Percentiles rank a stretch among this genome's conserved stretches.
phyloP scores from a whole-genome alignment of 2,329 filamentous ascomycete genomes.

The Berkeleyomyces rouxiae region DNA sequence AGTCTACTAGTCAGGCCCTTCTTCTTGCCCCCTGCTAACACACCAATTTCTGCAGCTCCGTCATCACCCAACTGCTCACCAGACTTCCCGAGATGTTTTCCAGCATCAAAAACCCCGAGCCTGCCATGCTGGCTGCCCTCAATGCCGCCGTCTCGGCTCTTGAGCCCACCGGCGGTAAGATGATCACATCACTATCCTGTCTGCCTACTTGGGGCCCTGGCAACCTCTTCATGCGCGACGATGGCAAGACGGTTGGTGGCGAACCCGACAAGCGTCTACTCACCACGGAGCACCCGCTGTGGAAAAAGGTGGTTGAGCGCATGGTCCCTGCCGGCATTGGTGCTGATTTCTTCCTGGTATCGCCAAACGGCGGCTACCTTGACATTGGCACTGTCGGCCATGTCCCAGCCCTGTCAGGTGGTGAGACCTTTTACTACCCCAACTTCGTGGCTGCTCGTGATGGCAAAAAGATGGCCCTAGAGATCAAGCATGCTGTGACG shows the following conservation, averaged over 20 bases:
- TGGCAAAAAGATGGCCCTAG: constrained; percentile 62
- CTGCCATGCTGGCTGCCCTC: constrained; percentile 68
- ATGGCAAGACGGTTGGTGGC: constrained; percentile 68
- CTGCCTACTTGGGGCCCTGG: constrained; percentile 86
- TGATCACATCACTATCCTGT: constrained; percentile 73
- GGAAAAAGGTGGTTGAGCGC: constrained; percentile 71
- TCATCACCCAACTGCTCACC: constrained; percentile 76
- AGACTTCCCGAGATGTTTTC: constrained; percentile 77
- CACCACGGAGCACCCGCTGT: constrained; percentile 74
- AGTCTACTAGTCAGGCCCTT: constrained; percentile 14
- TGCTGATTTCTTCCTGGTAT: constrained; percentile 85
- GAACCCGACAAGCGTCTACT: constrained; percentile 88
- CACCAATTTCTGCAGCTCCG: constrained; percentile 28
- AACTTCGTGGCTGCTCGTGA: constrained; percentile 87
- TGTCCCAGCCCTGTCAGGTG: constrained; percentile 74
- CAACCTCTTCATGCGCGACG: constrained; percentile 68
- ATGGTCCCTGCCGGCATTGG: constrained; percentile 79
- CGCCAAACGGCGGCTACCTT: constrained; percentile 77
- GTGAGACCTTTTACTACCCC: constrained; percentile 91
- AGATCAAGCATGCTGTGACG: constrained; percentile 72
- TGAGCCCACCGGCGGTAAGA: constrained; percentile 76
- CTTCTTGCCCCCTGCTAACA: neutral
- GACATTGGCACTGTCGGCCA: constrained; percentile 88
- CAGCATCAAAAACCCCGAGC: constrained; percentile 75
- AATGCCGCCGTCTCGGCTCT: constrained; percentile 74